A percentile compares a stretch with the other conserved stretches of the same genome.
These are phyloP conservation scores for Arabidopsis arenosa DNA, from an alignment of 345 rosid species.

Conservation along the genomic window DNA sequence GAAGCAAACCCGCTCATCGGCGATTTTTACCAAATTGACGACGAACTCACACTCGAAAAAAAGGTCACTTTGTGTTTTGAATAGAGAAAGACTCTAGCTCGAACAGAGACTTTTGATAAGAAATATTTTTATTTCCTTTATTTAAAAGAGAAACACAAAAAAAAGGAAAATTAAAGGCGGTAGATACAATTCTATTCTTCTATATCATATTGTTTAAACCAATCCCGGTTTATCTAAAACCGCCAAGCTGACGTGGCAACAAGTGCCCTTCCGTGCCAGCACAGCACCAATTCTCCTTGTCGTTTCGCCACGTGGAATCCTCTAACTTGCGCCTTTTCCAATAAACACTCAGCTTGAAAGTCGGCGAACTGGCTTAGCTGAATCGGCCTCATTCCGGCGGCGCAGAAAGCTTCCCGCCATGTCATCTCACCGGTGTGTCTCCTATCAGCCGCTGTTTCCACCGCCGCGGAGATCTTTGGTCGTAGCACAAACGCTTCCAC, in stretches of 20 bases:
- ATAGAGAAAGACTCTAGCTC: constrained; percentile 7
- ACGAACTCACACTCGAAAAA: not conserved
- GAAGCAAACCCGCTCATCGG: constrained; percentile 41
- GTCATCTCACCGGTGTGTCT: constrained; percentile 52
- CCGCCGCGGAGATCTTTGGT: constrained; percentile 67
- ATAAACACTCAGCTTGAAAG: constrained; percentile 74
- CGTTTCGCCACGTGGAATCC: constrained; percentile 86
- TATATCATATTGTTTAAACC: not conserved
- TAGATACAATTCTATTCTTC: constrained; percentile 20
- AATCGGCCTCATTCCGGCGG: constrained; percentile 82
- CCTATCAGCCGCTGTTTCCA: constrained; percentile 55
- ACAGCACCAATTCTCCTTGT: constrained; percentile 80
- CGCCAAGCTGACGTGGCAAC: constrained; percentile 89
- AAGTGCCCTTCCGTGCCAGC: constrained; percentile 73
- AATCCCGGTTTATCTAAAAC: constrained; percentile 42
- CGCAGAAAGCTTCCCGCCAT: constrained; percentile 76
- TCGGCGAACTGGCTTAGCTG: constrained; percentile 87
- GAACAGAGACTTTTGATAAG: not conserved
- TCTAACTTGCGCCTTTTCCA: constrained; percentile 69
- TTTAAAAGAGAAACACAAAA: constrained; percentile 17
- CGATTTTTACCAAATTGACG: constrained; percentile 10
- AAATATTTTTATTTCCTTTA: constrained; percentile 23
- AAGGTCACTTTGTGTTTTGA: constrained; percentile 15
- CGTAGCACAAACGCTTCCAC: constrained; percentile 64
- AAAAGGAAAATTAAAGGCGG: constrained; percentile 1